Evolutionary conservation across 73 alveolate genomes (phyloP).

Genomic region (Diophrys sp.): DNA sequence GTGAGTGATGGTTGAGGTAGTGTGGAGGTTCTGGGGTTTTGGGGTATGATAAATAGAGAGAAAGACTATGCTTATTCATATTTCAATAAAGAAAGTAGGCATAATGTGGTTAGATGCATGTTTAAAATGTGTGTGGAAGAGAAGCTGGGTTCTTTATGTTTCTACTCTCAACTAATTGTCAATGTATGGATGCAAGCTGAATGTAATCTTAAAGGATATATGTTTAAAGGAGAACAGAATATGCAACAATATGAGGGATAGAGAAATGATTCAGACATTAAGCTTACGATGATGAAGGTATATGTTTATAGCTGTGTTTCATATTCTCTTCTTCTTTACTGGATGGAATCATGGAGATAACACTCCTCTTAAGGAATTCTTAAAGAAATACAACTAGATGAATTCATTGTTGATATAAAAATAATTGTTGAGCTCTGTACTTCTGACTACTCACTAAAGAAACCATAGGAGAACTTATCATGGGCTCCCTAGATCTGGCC

Average conservation of each 20-base stretch:
- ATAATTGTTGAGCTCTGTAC: neutral
- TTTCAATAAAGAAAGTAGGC: neutral
- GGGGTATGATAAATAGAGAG: no score
- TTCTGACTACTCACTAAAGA: neutral
- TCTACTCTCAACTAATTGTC: neutral
- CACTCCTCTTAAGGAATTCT: neutral
- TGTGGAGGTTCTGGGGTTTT: no score
- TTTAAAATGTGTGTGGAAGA: slow-evolving; percentile 3
- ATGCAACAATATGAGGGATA: slow-evolving; percentile 1
- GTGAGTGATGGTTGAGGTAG: no score
- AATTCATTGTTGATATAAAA: neutral
- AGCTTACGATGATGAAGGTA: neutral
- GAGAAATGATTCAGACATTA: neutral
- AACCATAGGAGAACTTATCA: neutral
- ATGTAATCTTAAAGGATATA: neutral
- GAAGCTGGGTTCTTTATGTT: neutral
- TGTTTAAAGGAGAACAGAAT: neutral
- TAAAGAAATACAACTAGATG: slow-evolving; percentile 6
- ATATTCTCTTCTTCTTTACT: neutral
- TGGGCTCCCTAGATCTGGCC: slow-evolving; percentile 1
- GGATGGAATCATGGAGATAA: slow-evolving; percentile 6
- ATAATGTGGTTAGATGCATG: slow-evolving; percentile 6
- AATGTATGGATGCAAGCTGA: neutral
- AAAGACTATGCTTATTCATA: neutral
- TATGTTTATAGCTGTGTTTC: slow-evolving; percentile 4